phyloP scores from a whole-genome alignment of 768 basidiomycete species.

The Kwoniella bestiolae region DNA sequence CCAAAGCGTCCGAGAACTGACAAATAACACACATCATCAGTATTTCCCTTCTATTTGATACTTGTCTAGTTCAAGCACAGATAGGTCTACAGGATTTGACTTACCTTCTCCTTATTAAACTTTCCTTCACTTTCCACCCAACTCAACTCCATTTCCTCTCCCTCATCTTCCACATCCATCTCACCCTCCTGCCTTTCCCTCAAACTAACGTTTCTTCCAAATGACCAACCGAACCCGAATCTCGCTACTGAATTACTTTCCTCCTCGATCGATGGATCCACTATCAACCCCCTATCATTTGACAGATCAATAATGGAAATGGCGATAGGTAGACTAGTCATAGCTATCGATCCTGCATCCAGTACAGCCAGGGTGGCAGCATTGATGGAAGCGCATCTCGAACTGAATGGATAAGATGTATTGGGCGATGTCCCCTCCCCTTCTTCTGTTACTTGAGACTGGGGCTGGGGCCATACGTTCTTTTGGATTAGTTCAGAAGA shows the following conservation, averaged over 20 bases:
- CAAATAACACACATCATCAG: background rate
- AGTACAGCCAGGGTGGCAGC: constrained; percentile 55
- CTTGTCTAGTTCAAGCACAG: no score
- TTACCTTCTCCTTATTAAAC: constrained; percentile 38
- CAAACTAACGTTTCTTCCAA: constrained; percentile 39
- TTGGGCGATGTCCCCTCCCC: constrained; percentile 7
- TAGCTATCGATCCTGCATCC: constrained; percentile 53
- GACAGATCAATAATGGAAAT: constrained; percentile 41
- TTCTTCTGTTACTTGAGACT: constrained; percentile 1
- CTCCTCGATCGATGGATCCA: constrained; percentile 56
- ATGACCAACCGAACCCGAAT: constrained; percentile 52
- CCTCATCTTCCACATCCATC: constrained; percentile 27
- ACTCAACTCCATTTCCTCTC: constrained; percentile 37
- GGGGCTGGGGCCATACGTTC: constrained; percentile 27
- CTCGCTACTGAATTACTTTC: constrained; percentile 44
- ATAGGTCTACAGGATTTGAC: constrained; percentile 5
- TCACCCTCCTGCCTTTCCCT: constrained; percentile 6
- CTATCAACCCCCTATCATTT: constrained; percentile 29
- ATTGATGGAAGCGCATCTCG: constrained; percentile 56
- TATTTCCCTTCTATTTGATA: background rate
- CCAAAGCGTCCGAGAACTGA: constrained; percentile 36
- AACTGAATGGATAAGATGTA: constrained; percentile 29
- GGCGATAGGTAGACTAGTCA: constrained; percentile 50
- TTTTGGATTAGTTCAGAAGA: constrained; percentile 5
- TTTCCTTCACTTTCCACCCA: constrained; percentile 52